phyloP scores from a whole-genome alignment of 2,329 filamentous ascomycete species.

The Alternaria metachromatica region DNA sequence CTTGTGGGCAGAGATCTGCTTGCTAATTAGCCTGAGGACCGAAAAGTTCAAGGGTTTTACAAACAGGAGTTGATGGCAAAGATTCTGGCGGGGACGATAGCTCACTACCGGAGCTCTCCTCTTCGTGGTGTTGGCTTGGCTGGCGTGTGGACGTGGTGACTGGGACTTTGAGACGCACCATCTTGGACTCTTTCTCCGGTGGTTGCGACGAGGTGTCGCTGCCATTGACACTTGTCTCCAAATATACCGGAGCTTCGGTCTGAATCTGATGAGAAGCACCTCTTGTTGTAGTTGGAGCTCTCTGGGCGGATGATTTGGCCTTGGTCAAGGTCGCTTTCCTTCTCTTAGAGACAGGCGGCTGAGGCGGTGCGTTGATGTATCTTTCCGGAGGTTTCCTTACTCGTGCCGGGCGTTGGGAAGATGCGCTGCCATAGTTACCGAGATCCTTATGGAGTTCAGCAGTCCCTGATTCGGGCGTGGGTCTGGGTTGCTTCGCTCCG shows the following conservation, averaged over 20 bases:
- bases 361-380: not conserved
- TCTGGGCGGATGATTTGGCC: not conserved
- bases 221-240: not conserved
- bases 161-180: not conserved
- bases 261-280: too few relatives aligned
- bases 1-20: not conserved
- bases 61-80: not conserved
- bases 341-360: not conserved
- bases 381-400: not conserved
- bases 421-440: conserved; percentile 7
- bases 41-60: not conserved
- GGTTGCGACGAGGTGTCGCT: not conserved
- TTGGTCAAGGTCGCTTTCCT: not conserved
- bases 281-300: not conserved
- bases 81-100: not conserved
- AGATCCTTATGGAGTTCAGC: not conserved
- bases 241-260: not conserved
- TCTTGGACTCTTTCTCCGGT: not conserved
- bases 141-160: not conserved
- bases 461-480: not conserved
- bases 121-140: not conserved
- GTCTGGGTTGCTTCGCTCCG: not conserved
- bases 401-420: conserved; percentile 10
- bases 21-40: not conserved
- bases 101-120: not conserved